Evolutionary conservation across 2,329 filamentous ascomycete genomes (phyloP).

Genomic region (Ascochyta viciae-villosae): DNA sequence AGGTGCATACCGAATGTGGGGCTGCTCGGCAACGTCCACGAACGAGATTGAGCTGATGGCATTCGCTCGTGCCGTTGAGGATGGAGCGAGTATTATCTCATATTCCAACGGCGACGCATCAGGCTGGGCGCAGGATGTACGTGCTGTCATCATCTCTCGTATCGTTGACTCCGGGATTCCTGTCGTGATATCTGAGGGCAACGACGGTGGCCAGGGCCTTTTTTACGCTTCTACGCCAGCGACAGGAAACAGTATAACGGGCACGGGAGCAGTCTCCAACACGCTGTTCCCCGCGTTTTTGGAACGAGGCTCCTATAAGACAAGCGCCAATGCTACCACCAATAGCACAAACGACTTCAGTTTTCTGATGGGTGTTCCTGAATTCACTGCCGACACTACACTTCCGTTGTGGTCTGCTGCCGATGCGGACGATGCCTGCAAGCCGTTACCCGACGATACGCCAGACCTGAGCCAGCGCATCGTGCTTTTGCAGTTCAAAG

Average conservation of each 20-base stretch:
- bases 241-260: conserved; percentile 53
- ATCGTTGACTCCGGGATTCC: conserved; percentile 58
- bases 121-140: conserved; percentile 48
- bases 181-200: conserved; percentile 61
- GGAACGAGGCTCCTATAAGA: conserved; percentile 28
- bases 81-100: conserved; percentile 49
- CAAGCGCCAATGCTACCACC: conserved; percentile 41
- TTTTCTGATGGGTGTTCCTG: conserved; percentile 45
- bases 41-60: conserved; percentile 23
- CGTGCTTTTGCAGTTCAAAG: conserved; percentile 46
- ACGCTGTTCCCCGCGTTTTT: conserved; percentile 42
- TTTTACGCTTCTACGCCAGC: conserved; percentile 56
- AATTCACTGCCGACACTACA: conserved; percentile 22
- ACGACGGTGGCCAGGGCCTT: conserved; percentile 58
- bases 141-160: conserved; percentile 51
- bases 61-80: conserved; percentile 61
- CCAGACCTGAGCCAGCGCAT: conserved; percentile 63
- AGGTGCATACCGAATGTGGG: conserved; percentile 29
- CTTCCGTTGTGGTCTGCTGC: conserved; percentile 48
- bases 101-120: conserved; percentile 22
- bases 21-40: conserved; percentile 15
- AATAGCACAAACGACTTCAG: conserved; percentile 38
- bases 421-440: conserved; percentile 60
- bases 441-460: conserved; percentile 59
- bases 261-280: conserved; percentile 56